Evolutionary conservation across 148 eudicot genomes (phyloP).

Genomic region (Persicaria maculosa): DNA sequence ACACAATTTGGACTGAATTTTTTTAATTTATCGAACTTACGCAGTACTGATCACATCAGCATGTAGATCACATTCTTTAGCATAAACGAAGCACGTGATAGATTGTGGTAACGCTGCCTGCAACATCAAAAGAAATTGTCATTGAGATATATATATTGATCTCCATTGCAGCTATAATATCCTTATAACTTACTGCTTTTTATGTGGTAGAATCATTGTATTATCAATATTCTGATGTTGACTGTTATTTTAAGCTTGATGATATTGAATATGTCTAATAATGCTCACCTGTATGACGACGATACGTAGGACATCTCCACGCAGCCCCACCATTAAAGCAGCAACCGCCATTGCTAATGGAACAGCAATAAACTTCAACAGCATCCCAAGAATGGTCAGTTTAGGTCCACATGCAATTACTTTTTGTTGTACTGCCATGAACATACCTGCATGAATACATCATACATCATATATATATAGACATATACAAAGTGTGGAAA

Average conservation of each 20-base stretch:
- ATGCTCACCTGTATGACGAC: constrained; percentile 49
- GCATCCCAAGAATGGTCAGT: constrained; percentile 46
- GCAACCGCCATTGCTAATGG: constrained; percentile 58
- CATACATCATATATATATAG: not conserved
- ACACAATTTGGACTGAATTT: not conserved
- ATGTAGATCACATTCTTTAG: constrained; percentile 80
- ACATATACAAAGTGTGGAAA: not conserved
- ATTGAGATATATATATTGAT: not conserved
- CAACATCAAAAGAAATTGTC: not conserved
- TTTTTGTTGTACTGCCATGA: constrained; percentile 83
- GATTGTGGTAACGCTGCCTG: constrained; percentile 77
- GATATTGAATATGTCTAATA: too few species aligned
- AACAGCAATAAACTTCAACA: constrained; percentile 57
- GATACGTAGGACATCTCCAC: constrained; percentile 49
- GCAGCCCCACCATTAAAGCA: constrained; percentile 51
- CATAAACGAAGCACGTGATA: constrained; percentile 69
- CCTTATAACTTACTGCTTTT: too few species aligned
- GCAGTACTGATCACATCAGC: constrained; percentile 86
- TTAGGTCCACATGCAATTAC: constrained; percentile 61
- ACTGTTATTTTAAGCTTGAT: too few species aligned
- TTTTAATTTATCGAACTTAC: constrained; percentile 33
- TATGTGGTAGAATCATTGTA: too few species aligned
- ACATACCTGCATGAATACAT: constrained; percentile 44
- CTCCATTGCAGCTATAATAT: too few species aligned
- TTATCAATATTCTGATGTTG: too few species aligned